Evolutionary conservation across 495 filamentous ascomycete species (phyloP), one percentile per base, ranked within the genome.

Genomic region (Daldinia bambusicola): DNA sequence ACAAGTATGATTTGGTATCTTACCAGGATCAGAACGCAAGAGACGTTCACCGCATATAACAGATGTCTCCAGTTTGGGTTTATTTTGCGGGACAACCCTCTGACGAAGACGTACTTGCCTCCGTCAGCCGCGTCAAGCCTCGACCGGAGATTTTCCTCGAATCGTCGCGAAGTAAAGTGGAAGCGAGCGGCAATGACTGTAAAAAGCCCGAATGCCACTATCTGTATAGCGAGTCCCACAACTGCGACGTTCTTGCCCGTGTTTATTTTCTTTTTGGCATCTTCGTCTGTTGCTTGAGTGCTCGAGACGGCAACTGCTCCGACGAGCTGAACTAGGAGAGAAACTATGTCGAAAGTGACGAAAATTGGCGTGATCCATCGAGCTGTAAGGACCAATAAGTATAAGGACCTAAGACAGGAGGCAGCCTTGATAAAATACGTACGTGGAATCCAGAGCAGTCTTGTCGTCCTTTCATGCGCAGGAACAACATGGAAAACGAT

Each of bases 391-490:
- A 26, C 26, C 14, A 2, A 38, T 69, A 31, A 72, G 63, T 52
- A 55, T 0, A 36, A 36, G 14, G 14, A n/a, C n/a, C n/a, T n/a
- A n/a, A 16, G 10, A 16, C 13, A 1, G 16, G 12, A 3, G 55
- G 6, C 0, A 8, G n/a, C 16, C 2, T 41, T 5, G 32, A 38
- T 14, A 26, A n/a, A 45, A 55, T 20, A 60, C 74, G 20, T 57
- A 77, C 75, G 80, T 4, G 84, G 81, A 1, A 84, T 78, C 83
- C 84, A 86, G 51, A 84, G 79, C 1, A 83, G 67, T 55, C 62
- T 71, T 0, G 77, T 75, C 2, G 83, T 84, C 20, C 80, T 74
- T 32, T 72, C 64, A 30, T 80, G 74, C 6, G 65, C 67, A 0
- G 84, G 83, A 3, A 85, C 80, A 26, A 84, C 76, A 12, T 82